phyloP scores from a whole-genome alignment of 371 early-diverging fungal species.

The Rhizomucor pusillus region DNA sequence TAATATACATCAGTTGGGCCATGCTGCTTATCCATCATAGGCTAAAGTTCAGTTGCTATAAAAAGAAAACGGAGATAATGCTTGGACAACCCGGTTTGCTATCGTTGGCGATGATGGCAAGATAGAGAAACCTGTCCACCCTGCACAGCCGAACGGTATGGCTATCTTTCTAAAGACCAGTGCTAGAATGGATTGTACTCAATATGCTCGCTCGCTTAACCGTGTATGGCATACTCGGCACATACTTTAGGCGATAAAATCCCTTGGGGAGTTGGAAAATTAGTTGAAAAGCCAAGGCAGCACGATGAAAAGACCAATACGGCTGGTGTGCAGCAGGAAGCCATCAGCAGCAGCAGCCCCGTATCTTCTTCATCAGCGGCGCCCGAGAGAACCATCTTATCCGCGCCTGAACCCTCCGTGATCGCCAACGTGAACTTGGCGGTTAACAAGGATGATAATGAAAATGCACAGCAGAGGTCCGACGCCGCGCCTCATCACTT shows the following conservation, averaged over 20 bases:
- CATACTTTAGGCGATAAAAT: conserved; percentile 28
- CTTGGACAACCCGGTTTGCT: conserved; percentile 39
- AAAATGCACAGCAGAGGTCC: not conserved
- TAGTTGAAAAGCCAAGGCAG: conserved; percentile 8
- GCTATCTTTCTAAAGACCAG: too few species aligned
- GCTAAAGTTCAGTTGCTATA: not conserved
- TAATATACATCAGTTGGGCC: too few species aligned
- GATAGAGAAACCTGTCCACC: conserved; percentile 22
- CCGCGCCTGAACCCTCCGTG: too few species aligned
- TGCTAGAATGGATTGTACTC: not conserved
- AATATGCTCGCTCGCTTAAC: not conserved
- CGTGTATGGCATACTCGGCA: not conserved
- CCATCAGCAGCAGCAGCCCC: conserved; percentile 5
- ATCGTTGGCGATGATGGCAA: conserved; percentile 28
- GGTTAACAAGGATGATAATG: not conserved
- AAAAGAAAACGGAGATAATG: conserved; percentile 31
- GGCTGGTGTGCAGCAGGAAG: not conserved
- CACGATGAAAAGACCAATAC: too few species aligned
- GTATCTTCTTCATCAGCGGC: conserved; percentile 8
- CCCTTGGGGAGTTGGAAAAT: conserved; percentile 46
- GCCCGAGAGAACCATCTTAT: not conserved
- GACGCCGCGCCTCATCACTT: too few species aligned
- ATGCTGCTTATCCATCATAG: too few species aligned
- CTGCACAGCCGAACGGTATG: conserved; percentile 38
- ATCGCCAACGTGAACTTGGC: not conserved